Conservation (phyloP, 2,329 filamentous ascomycete species). For the Fusarium subtropicale region DNA sequence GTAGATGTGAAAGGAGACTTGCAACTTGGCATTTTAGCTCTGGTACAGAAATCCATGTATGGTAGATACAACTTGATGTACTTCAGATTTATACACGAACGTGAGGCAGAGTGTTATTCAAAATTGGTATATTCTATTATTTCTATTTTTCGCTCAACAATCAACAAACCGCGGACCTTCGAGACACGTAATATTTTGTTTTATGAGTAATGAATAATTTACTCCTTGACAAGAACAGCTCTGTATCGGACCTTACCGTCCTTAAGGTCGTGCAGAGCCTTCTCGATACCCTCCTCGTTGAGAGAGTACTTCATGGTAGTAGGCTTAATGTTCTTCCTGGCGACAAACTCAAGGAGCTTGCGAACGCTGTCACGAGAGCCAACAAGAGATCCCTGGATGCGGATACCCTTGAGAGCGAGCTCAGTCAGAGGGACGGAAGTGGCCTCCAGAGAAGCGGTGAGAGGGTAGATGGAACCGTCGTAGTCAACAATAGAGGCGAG, state of each 20-base stretch:
- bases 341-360: conserved; percentile 48
- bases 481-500: conserved; percentile 30
- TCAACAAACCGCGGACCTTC: neutral
- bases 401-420: conserved; percentile 34
- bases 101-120: neutral
- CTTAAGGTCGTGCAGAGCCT: conserved; percentile 52
- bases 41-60: conserved; percentile 44
- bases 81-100: neutral
- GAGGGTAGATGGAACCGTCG: conserved; percentile 31
- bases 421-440: conserved; percentile 28
- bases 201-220: neutral
- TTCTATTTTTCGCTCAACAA: conserved; percentile 3
- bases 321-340: conserved; percentile 45
- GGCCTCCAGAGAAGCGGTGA: conserved; percentile 26
- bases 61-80: neutral
- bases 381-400: conserved; percentile 25
- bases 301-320: conserved; percentile 47
- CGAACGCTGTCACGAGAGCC: conserved; percentile 23
- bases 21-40: conserved; percentile 41
- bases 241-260: conserved; percentile 50
- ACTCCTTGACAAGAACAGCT: conserved; percentile 46
- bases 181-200: neutral
- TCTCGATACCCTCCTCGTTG: conserved; percentile 49
- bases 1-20: conserved; percentile 40
- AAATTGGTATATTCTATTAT: conserved; percentile 9